Base-by-base conservation (phyloP, 495 filamentous ascomycete species). In the Aspergillus egyptiacus region DNA sequence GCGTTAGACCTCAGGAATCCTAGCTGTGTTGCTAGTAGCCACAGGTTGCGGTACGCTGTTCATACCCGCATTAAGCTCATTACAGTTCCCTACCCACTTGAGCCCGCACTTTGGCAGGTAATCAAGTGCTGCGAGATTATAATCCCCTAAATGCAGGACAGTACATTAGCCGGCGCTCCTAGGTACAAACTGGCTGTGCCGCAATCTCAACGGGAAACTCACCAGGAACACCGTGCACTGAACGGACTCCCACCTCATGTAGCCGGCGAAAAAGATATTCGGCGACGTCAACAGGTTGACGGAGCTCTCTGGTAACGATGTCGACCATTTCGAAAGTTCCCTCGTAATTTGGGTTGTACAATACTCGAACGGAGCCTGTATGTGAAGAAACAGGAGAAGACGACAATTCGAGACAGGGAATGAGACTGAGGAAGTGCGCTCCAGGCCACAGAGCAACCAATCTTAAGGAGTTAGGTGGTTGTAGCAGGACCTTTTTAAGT, bases 61-160 rank as follows among this genome's bases (percentile, higher is more conserved):
- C 67, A 54, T 71, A 79, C 80, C 80, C 41, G 81, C 81, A 63
- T 82, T 81, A 37, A 83, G 76, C 58, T 86, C 83, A 68, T 86
- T 86, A 53, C 74, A 78, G 45, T 83, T 86, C 41, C 84, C 84
- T 0, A 85, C 73, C 84, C 84, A 87, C 8, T 69, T 51, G 17
- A 86, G 71, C 5, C 71, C 79, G 35, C 68, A 69, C 50, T 79
- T 77, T 17, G 75, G 68, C 20, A 85, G 54, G 50, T 83, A 80
- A 60, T 88, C 84, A 39, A 88, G 64, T 14, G 81, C 75, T 17
- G 72, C 58, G 14, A 78, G 68, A 24, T 77, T 75, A 56, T 71
- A 77, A 40, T 77, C 73, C 18, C 62, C 62, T 64, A 33, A 14
- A 20, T 27, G n/a, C 20, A 20, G 6, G 10, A 15, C 24, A 24